Conservation (phyloP, 257 asterid species). For the Euphrasia confusa region DNA sequence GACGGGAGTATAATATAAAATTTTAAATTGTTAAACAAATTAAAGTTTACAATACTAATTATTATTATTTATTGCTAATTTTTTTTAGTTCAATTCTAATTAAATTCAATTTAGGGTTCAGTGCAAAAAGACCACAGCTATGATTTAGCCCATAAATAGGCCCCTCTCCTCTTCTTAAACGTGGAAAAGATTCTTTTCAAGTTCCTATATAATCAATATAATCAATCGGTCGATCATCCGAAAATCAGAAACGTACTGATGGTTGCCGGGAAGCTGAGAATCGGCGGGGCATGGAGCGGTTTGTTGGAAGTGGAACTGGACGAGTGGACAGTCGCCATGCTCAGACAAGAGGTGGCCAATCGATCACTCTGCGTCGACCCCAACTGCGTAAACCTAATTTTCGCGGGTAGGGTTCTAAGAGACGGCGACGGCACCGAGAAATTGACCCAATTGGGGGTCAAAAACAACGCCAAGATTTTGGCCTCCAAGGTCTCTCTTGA, state of each 20-base stretch:
- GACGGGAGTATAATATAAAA: no score
- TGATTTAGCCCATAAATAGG: no score
- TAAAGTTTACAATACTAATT: no score
- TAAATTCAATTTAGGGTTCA: no score
- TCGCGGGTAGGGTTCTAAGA: slow-evolving; percentile 59
- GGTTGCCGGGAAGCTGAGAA: slow-evolving; percentile 58
- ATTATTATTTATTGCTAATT: no score
- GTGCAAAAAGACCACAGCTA: no score
- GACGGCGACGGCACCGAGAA: slow-evolving; percentile 63
- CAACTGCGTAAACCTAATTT: slow-evolving; percentile 56
- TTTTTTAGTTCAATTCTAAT: no score
- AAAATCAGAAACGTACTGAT: slow-evolving; percentile 15
- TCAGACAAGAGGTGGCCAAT: slow-evolving; percentile 63
- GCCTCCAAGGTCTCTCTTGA: slow-evolving; percentile 61
- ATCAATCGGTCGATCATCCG: no score
- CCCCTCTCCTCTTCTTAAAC: no score
- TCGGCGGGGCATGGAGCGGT: slow-evolving; percentile 95
- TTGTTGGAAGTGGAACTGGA: slow-evolving; percentile 67
- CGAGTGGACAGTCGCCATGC: slow-evolving; percentile 71
- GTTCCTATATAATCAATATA: no score
- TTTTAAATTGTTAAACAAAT: no score
- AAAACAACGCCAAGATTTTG: slow-evolving; percentile 67
- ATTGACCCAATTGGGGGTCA: slow-evolving; percentile 71
- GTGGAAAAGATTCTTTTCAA: no score
- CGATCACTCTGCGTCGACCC: slow-evolving; percentile 56